phyloP scores from a whole-genome alignment of 2,329 filamentous ascomycete species.

The Pestalotiopsis sp. region DNA sequence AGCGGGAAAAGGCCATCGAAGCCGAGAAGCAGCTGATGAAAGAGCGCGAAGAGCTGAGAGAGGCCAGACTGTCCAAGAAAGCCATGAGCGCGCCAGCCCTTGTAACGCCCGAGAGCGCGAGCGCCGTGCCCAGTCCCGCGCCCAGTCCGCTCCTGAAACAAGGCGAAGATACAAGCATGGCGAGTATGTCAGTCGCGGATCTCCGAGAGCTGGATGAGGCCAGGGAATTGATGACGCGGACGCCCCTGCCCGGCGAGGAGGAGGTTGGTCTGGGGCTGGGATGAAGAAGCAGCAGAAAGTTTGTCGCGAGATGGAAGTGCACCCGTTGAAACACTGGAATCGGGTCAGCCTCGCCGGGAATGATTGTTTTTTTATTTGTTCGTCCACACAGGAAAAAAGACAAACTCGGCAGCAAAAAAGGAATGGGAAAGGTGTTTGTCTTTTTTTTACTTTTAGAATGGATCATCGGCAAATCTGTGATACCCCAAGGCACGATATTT shows the following conservation, averaged over 20 bases:
- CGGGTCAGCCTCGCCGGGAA: neutral
- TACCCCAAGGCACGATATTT: constrained; percentile 4
- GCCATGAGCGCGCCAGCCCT: constrained; percentile 28
- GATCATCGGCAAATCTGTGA: constrained; percentile 3
- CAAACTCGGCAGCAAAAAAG: neutral
- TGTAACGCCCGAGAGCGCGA: constrained; percentile 28
- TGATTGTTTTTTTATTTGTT: neutral
- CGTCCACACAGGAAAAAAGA: neutral
- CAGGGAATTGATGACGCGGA: constrained; percentile 12
- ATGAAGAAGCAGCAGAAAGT: constrained; percentile 6
- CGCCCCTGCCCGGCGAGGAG: constrained; percentile 25
- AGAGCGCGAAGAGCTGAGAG: constrained; percentile 44
- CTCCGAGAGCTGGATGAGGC: constrained; percentile 13
- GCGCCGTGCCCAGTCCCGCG: constrained; percentile 26
- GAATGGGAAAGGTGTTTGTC: neutral
- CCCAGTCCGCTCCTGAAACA: constrained; percentile 17
- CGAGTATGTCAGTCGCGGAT: constrained; percentile 23
- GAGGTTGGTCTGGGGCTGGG: constrained; percentile 27
- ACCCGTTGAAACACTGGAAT: neutral
- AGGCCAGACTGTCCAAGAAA: constrained; percentile 28
- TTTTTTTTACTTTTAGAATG: neutral
- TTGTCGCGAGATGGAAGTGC: neutral
- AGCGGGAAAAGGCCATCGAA: constrained; percentile 60
- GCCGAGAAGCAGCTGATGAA: constrained; percentile 50
- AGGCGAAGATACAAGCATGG: constrained; percentile 21